These are phyloP conservation scores for Penicillium pancosmium DNA, from an alignment of 495 filamentous ascomycete genomes.

Conservation along the genomic window DNA sequence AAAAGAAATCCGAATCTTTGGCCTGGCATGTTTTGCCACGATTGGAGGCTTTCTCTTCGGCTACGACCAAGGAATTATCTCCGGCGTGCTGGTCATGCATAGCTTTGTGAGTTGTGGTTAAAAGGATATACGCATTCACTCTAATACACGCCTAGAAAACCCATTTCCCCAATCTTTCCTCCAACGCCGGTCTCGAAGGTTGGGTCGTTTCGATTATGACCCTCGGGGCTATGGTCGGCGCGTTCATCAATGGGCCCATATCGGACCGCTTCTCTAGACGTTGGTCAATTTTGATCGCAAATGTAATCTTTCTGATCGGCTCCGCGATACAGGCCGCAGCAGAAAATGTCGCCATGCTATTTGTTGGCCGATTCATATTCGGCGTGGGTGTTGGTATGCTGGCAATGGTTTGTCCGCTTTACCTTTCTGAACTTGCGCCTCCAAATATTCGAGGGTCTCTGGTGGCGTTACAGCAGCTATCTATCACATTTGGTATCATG, in stretches of 20 bases:
- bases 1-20: neutral
- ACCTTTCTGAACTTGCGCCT: slow-evolving; percentile 8
- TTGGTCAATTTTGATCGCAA: slow-evolving; percentile 5
- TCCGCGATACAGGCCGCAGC: slow-evolving; percentile 3
- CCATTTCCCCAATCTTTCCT: neutral
- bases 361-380: slow-evolving; percentile 5
- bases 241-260: slow-evolving; percentile 5
- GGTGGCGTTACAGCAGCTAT: slow-evolving; percentile 24
- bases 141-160: neutral
- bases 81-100: slow-evolving; percentile 7
- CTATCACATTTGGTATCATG: slow-evolving; percentile 37
- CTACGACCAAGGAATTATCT: slow-evolving; percentile 11
- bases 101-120: slow-evolving; percentile 6
- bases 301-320: slow-evolving; percentile 7
- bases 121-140: neutral
- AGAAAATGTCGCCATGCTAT: neutral
- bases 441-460: slow-evolving; percentile 6
- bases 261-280: slow-evolving; percentile 8
- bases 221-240: slow-evolving; percentile 8
- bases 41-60: slow-evolving; percentile 11
- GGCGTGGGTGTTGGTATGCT: slow-evolving; percentile 13
- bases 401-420: slow-evolving; percentile 14
- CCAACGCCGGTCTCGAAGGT: slow-evolving; percentile 1
- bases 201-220: slow-evolving; percentile 8
- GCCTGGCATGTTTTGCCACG: slow-evolving; percentile 5